Evolutionary conservation across 164 flowering plant species (phyloP), one percentile per base, ranked within the genome.

Genomic region (Chimonanthus praecox): DNA sequence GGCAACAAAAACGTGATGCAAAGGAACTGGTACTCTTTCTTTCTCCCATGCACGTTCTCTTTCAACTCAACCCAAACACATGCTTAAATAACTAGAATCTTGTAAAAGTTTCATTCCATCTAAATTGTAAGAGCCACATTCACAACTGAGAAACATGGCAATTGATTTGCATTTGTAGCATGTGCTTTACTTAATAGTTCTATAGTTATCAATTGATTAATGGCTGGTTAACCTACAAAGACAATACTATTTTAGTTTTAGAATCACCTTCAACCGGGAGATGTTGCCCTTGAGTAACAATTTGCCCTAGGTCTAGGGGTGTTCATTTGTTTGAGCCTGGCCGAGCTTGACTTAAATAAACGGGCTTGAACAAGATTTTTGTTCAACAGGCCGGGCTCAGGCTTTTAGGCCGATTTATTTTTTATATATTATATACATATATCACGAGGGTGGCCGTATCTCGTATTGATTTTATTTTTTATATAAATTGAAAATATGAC

Each of bases 1-100:
- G 88, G 80, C 98, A 94, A 68, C 98, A 94, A 76, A 90, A 84
- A 83, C 93, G 85, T 80, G 98, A 94, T 82, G 97, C 88, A 20
- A 92, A 90, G 78, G 97, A 94, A 77, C 82, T 92, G 92, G 97
- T 92, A 86, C 45, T 74, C 67, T 43, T 9, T 47, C 47, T 58
- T 49, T 64, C 68, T 18, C 64, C 67, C 77, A 71, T 47, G 47
- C 58, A 4, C 60, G 7, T 50, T 68, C 15, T 43, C 49, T n/a
- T 47, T 9, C 4, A 16, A 13, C 13, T 11, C 49, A 67, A 13
- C 9, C 10, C 18, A 15, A 68, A 18, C 18, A 49, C 51, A 18
- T n/a, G n/a, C 60, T 54, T n/a, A 54, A 8, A 54, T 6, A 54
- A 54, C 16, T n/a, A 54, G 16, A 54, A 54, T 54, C 60, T 54